Percentiles rank a stretch among this genome's conserved stretches.
phyloP scores from a whole-genome alignment of 352 stramenopile species.

The Pythium phragmiticola region DNA sequence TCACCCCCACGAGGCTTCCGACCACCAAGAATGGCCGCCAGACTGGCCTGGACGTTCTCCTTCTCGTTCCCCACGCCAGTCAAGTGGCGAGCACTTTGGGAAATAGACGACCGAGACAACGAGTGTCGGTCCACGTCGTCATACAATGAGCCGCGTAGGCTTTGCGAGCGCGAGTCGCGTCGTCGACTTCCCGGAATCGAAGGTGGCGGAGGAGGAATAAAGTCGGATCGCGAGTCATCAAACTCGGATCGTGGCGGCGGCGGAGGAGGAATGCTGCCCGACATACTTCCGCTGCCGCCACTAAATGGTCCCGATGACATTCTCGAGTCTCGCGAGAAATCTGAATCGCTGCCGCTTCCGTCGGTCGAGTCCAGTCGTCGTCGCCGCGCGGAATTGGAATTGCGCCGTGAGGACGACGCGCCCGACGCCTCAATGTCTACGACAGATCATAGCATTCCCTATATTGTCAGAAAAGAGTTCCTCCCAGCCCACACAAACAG shows the following conservation, averaged over 20 bases:
- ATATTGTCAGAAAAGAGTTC: neutral
- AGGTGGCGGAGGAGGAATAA: slow-evolving; percentile 30
- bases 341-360: slow-evolving; percentile 40
- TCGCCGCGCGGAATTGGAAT: slow-evolving; percentile 26
- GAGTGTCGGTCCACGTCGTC: slow-evolving; percentile 35
- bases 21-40: slow-evolving; percentile 66
- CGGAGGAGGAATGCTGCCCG: slow-evolving; percentile 39
- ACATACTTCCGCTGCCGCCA: slow-evolving; percentile 14
- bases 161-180: slow-evolving; percentile 46
- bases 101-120: slow-evolving; percentile 42
- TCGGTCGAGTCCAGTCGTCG: slow-evolving; percentile 39
- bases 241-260: slow-evolving; percentile 40
- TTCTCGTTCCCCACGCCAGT: slow-evolving; percentile 46
- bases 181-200: slow-evolving; percentile 22
- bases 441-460: neutral
- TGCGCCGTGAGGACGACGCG: slow-evolving; percentile 14
- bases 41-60: slow-evolving; percentile 46
- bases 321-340: slow-evolving; percentile 50
- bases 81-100: slow-evolving; percentile 37
- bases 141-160: slow-evolving; percentile 55
- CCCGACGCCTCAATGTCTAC: slow-evolving; percentile 56
- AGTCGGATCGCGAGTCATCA: slow-evolving; percentile 25
- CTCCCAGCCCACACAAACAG: neutral
- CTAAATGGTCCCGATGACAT: slow-evolving; percentile 51
- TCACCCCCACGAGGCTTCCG: slow-evolving; percentile 29